phyloP scores from a whole-genome alignment of 2,329 filamentous ascomycete species.

The Chrysoporthe deuterocubensis region DNA sequence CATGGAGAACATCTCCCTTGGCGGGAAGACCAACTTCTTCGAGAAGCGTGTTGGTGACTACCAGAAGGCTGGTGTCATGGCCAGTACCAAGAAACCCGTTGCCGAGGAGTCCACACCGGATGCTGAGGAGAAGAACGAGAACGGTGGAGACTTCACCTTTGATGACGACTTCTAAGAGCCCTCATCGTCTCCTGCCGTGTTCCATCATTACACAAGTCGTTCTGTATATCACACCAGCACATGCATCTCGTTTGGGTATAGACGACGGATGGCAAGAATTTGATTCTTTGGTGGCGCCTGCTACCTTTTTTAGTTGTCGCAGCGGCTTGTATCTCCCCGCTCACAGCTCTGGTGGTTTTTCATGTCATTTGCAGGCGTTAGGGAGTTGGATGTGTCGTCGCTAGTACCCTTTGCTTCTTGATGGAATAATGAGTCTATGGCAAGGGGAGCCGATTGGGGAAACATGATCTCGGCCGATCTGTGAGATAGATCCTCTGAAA shows the following conservation, averaged over 20 bases:
- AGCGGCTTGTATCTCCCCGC: conserved; percentile 13
- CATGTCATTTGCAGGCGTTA: conserved; percentile 27
- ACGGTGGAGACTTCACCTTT: conserved; percentile 83
- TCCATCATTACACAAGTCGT: conserved; percentile 14
- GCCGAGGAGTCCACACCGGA: conserved; percentile 47
- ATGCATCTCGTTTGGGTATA: conserved; percentile 27
- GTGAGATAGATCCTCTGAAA: conserved; percentile 27
- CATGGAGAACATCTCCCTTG: conserved; percentile 99
- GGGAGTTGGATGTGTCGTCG: conserved; percentile 18
- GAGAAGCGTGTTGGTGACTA: conserved; percentile 99
- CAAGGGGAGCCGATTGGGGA: conserved; percentile 18
- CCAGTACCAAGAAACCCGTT: conserved; percentile 75
- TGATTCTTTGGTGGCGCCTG: conserved; percentile 13
- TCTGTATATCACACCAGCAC: conserved; percentile 17
- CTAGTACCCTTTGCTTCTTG: conserved; percentile 28
- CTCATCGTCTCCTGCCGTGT: conserved; percentile 28
- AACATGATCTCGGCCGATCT: conserved; percentile 20
- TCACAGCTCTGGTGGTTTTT: conserved; percentile 11
- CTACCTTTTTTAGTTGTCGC: conserved; percentile 15
- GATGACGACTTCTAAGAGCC: conserved; percentile 89
- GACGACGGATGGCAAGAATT: conserved; percentile 20
- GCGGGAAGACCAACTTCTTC: conserved; percentile 99
- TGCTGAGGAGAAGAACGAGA: conserved; percentile 56
- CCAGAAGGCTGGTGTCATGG: conserved; percentile 99
- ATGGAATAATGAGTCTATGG: conserved; percentile 28